These are phyloP conservation scores for Wallacemonas rigidus DNA, from an alignment of 208 protist genomes.

Conservation along the genomic window DNA sequence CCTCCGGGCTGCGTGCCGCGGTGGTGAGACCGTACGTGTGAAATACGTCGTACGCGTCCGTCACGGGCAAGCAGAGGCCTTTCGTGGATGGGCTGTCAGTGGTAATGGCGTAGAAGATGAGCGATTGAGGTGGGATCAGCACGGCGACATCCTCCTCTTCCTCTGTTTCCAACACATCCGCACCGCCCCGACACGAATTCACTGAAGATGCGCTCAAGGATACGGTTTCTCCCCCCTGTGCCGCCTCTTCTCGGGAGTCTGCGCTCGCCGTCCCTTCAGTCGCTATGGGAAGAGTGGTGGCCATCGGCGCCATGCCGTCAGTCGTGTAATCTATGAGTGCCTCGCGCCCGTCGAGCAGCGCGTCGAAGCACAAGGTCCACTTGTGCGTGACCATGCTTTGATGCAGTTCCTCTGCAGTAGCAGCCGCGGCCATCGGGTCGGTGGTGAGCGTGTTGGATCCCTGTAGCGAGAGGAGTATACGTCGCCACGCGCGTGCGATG, in stretches of 20 bases:
- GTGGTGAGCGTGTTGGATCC: no score
- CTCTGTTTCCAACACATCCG: not conserved
- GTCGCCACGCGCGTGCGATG: slow-evolving; percentile 57
- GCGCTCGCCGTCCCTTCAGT: not conserved
- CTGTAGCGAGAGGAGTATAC: no score
- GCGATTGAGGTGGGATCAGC: slow-evolving; percentile 18
- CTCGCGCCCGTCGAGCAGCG: slow-evolving; percentile 56
- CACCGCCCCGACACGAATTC: no score
- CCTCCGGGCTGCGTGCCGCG: slow-evolving; percentile 11
- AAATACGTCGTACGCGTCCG: slow-evolving; percentile 39
- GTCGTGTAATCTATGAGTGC: slow-evolving; percentile 45
- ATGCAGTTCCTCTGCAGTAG: slow-evolving; percentile 33
- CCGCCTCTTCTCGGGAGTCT: not conserved
- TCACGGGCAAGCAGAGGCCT: slow-evolving; percentile 62
- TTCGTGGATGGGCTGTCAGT: slow-evolving; percentile 29
- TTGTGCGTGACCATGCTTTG: slow-evolving; percentile 24
- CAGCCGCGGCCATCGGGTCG: no score
- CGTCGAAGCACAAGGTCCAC: slow-evolving; percentile 71
- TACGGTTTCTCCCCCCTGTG: no score
- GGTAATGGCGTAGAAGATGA: slow-evolving; percentile 79
- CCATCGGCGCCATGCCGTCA: slow-evolving; percentile 2
- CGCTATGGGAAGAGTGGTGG: not conserved
- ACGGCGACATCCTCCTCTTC: slow-evolving; percentile 3
- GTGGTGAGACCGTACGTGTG: slow-evolving; percentile 42
- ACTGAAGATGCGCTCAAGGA: no score